A percentile compares a stretch with the other conserved stretches of the same genome.
Evolutionary conservation across 2,329 filamentous ascomycete genomes (phyloP).

Genomic region (Fusarium austroafricanum): DNA sequence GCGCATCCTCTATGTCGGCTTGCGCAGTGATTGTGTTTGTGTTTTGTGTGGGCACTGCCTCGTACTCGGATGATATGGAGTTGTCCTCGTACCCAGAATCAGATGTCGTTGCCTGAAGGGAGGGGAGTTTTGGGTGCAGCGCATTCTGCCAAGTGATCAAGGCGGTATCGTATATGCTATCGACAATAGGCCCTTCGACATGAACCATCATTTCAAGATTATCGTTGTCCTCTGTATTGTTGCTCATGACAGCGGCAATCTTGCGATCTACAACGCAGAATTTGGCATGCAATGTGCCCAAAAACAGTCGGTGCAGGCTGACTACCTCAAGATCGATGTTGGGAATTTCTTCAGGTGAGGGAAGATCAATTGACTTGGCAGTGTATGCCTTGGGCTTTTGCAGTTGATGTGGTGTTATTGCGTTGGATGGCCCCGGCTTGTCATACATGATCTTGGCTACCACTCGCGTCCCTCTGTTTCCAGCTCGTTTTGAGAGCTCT

Average conservation of each 20-base stretch:
- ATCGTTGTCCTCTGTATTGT: conserved; percentile 83
- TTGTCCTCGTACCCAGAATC: neutral
- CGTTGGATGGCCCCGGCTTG: conserved; percentile 72
- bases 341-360: conserved; percentile 72
- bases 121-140: conserved; percentile 50
- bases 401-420: conserved; percentile 71
- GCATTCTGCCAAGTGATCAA: conserved; percentile 77
- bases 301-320: conserved; percentile 75
- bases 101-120: neutral
- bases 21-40: neutral
- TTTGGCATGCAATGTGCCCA: conserved; percentile 83
- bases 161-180: conserved; percentile 79
- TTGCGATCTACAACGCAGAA: conserved; percentile 81
- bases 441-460: conserved; percentile 83
- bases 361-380: conserved; percentile 68
- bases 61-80: neutral
- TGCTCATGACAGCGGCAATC: conserved; percentile 78
- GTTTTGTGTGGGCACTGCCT: neutral
- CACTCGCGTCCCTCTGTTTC: conserved; percentile 65
- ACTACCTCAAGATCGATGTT: conserved; percentile 78
- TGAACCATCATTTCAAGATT: conserved; percentile 86
- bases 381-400: conserved; percentile 66
- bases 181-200: conserved; percentile 80
- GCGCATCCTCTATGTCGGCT: conserved; percentile 3
- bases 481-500: conserved; percentile 75